A percentile compares a stretch with the other conserved stretches of the same genome.
phyloP scores from a whole-genome alignment of 2,329 filamentous ascomycete species.

The Escovopsis sp. region DNA sequence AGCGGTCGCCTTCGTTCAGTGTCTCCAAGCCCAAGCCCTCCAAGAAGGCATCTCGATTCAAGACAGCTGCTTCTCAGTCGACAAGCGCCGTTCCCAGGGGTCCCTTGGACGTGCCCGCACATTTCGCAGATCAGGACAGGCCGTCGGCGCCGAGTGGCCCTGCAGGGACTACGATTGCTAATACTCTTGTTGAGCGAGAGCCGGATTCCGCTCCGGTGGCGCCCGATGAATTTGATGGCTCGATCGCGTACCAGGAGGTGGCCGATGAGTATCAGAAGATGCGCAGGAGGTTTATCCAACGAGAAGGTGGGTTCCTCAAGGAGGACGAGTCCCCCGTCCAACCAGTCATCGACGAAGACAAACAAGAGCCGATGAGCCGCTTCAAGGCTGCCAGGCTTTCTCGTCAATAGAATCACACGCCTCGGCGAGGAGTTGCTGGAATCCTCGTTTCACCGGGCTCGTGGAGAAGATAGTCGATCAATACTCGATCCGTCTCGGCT shows the following conservation, averaged over 20 bases:
- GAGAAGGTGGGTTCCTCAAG: constrained; percentile 66
- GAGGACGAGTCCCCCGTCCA: constrained; percentile 54
- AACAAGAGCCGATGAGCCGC: constrained; percentile 49
- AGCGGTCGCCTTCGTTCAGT: constrained; percentile 23
- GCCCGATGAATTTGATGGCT: constrained; percentile 54
- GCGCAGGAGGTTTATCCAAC: constrained; percentile 70
- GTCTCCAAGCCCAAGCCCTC: constrained; percentile 17
- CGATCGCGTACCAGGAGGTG: constrained; percentile 61
- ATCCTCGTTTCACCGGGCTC: background rate
- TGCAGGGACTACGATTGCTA: constrained; percentile 41
- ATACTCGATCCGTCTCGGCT: constrained; percentile 15
- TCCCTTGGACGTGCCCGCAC: constrained; percentile 28
- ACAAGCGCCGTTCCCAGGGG: constrained; percentile 19
- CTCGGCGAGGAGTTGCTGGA: background rate
- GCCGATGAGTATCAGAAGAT: constrained; percentile 69
- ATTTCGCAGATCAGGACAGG: constrained; percentile 23
- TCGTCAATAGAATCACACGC: constrained; percentile 24
- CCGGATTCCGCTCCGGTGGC: constrained; percentile 14
- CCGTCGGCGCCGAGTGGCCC: constrained; percentile 33
- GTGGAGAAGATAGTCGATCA: constrained; percentile 11
- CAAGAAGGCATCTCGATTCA: constrained; percentile 37
- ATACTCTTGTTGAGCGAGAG: constrained; percentile 42
- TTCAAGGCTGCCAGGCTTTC: constrained; percentile 59
- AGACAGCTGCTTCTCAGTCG: constrained; percentile 19
- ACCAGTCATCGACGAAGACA: constrained; percentile 50